Percentiles rank a stretch among this genome's conserved stretches.
These are phyloP conservation scores for Colletotrichum liaoningense DNA, from an alignment of 2,329 filamentous ascomycete genomes.

Conservation along the genomic window DNA sequence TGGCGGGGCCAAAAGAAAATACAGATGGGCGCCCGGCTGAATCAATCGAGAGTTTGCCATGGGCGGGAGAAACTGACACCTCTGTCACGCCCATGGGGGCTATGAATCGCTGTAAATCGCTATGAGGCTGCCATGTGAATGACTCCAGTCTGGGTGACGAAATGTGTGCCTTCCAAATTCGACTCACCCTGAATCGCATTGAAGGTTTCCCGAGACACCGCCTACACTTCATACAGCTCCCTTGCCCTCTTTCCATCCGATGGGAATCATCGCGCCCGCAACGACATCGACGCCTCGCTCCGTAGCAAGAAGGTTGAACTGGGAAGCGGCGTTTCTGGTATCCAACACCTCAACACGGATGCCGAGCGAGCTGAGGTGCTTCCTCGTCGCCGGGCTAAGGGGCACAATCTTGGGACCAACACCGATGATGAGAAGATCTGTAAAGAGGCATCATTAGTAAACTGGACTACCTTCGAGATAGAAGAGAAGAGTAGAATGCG, in stretches of 20 bases:
- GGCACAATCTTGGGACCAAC: slow-evolving; percentile 82
- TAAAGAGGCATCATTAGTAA: slow-evolving; percentile 1
- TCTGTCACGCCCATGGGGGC: neutral
- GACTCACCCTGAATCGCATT: slow-evolving; percentile 4
- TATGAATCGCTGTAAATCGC: neutral
- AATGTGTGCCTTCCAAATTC: neutral
- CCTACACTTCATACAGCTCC: slow-evolving; percentile 46
- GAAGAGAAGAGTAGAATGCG: slow-evolving; percentile 43
- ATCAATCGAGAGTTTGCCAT: neutral
- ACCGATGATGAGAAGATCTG: slow-evolving; percentile 91
- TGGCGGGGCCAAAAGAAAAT: neutral
- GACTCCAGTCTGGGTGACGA: neutral
- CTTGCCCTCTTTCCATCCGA: slow-evolving; percentile 79
- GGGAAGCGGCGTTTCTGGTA: slow-evolving; percentile 91
- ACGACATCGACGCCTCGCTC: slow-evolving; percentile 88
- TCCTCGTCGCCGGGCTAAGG: slow-evolving; percentile 79
- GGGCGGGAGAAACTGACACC: neutral
- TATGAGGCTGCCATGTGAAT: neutral
- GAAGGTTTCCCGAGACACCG: neutral
- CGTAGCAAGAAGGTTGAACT: slow-evolving; percentile 95
- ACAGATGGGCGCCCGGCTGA: neutral
- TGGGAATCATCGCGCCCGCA: slow-evolving; percentile 87
- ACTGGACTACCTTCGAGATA: neutral
- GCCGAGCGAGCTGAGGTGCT: slow-evolving; percentile 79
- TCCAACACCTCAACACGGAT: slow-evolving; percentile 90